Evolutionary conservation across 179 eudicot species (phyloP), one percentile per base, ranked within the genome.

Genomic region (Kewa caespitosa): DNA sequence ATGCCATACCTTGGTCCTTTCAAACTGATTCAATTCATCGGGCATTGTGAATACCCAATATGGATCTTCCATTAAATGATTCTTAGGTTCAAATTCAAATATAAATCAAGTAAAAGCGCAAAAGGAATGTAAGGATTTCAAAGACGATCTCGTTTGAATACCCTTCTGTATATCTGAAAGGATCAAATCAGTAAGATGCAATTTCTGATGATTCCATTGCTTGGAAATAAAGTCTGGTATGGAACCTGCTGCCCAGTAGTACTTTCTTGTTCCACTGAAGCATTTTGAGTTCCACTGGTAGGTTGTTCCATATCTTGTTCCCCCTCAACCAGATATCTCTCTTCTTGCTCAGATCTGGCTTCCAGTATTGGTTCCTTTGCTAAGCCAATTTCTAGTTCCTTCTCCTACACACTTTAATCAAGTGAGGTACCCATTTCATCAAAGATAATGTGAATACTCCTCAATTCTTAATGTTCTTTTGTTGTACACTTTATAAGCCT

Each of bases 401-500:
- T 34, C 10, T 28, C 4, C 14, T 10, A 8, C 14, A 32, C 4
- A 60, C 0, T 30, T 6, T 2, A 6, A 20, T 8, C 14, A 14
- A 28, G 2, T 11, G 0, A 18, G 57, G 4, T 28, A 14, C 1
- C 30, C 10, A 15, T 7, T 60, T 14, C 20, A 28, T 27, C 34
- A 28, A 60, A 28, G 13, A 28, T 32, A 14, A 60, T 11, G 11
- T 28, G 36, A 1, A 60, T 23, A 60, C 33, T 27, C 34, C 10
- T 60, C 64, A 8, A 60, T 18, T 4, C 32, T 14, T 8, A 28
- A 25, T 28, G 1, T 27, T 14, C 32, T 41, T 43, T 69, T 69
- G 30, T 69, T 69, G 22, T 8, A 43, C 5, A 69, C 72, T 39
- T 31, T 43, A 43, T 69, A 69, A 7, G 72, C 36, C 23, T 69